Conservation (phyloP, 768 basidiomycete genomes). For the Mycena alexandri region DNA sequence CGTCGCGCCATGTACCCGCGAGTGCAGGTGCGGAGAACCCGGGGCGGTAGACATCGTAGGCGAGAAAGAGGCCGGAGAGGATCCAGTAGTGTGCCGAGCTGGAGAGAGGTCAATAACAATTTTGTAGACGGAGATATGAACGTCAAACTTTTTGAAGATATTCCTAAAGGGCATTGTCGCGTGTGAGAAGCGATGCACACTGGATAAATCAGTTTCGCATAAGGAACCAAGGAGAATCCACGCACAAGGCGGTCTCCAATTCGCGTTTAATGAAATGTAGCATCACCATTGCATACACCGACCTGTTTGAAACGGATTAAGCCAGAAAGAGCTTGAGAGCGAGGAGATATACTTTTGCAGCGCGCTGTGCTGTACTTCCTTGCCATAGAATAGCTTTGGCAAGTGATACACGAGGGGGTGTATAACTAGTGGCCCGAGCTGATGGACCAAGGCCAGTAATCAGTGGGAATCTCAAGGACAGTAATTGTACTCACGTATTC, state of each 20-base stretch:
- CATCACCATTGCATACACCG: conserved; percentile 81
- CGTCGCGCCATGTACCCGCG: conserved; percentile 71
- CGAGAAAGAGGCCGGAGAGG: conserved; percentile 82
- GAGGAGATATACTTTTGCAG: conserved; percentile 73
- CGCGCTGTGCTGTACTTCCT: conserved; percentile 76
- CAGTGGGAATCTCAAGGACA: background rate
- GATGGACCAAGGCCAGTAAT: background rate
- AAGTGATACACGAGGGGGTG: conserved; percentile 88
- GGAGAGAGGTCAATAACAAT: conserved; percentile 8
- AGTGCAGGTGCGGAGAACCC: conserved; percentile 78
- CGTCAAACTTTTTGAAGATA: conserved; percentile 88
- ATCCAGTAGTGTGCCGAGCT: conserved; percentile 94
- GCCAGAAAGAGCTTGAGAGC: conserved; percentile 50
- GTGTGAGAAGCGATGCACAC: conserved; percentile 95
- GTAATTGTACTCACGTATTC: conserved; percentile 85
- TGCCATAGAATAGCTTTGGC: conserved; percentile 77
- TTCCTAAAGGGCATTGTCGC: conserved; percentile 91
- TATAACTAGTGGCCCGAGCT: conserved; percentile 91
- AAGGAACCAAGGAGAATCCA: background rate
- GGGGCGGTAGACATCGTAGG: conserved; percentile 85
- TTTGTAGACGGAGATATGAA: background rate
- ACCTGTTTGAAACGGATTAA: conserved; percentile 51
- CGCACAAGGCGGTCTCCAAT: conserved; percentile 90
- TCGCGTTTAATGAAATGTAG: conserved; percentile 94
- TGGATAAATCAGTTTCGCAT: conserved; percentile 43